Percentiles rank a stretch among this genome's conserved stretches.
These are phyloP conservation scores for Syncephalastrum monosporum DNA, from an alignment of 371 early-diverging fungal genomes.

Conservation along the genomic window DNA sequence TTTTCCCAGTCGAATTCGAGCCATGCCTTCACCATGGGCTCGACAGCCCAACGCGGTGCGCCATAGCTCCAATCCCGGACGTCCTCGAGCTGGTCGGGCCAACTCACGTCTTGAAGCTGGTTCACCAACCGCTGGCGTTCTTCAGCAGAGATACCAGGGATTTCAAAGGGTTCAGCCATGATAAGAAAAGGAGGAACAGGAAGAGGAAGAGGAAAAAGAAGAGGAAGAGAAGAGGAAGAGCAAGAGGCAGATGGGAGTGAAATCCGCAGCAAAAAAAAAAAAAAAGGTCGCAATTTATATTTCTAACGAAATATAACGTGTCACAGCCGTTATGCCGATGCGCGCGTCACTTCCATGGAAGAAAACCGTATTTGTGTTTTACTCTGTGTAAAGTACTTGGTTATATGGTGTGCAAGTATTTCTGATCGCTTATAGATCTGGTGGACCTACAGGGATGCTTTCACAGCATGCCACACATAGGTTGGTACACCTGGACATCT, in stretches of 20 bases:
- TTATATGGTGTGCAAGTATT: too few species aligned
- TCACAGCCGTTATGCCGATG: slow-evolving; percentile 20
- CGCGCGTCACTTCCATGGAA: too few species aligned
- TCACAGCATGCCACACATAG: too few species aligned
- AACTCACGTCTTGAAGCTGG: slow-evolving; percentile 14
- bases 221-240: not conserved
- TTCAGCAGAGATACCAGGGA: slow-evolving; percentile 19
- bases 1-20: slow-evolving; percentile 47
- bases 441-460: too few species aligned
- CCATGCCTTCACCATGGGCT: slow-evolving; percentile 45
- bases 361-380: too few species aligned
- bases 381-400: too few species aligned
- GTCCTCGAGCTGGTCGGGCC: slow-evolving; percentile 43
- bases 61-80: slow-evolving; percentile 55
- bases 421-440: too few species aligned
- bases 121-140: slow-evolving; percentile 15
- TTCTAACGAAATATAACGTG: not conserved
- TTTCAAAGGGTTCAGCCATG: slow-evolving; percentile 1
- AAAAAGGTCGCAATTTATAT: too few species aligned
- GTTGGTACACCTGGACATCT: too few species aligned
- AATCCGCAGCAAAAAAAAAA: too few species aligned
- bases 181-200: not conserved
- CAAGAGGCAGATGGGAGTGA: not conserved
- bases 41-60: slow-evolving; percentile 44
- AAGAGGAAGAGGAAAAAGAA: not conserved